Conservation (phyloP, 257 asterid species). For the Solanum boliviense region DNA sequence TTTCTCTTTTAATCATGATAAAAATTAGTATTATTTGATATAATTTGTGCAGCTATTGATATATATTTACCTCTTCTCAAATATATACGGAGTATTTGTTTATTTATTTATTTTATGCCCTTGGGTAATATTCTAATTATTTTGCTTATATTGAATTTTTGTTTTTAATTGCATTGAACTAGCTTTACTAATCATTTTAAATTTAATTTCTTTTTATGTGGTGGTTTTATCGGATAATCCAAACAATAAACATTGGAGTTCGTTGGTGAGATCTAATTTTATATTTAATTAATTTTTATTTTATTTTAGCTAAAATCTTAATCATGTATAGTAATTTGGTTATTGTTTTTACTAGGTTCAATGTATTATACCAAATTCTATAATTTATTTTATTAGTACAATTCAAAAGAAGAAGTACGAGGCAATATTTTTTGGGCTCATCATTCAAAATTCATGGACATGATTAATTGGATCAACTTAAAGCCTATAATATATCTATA, state of each 20-base stretch:
- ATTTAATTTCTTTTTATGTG: neutral
- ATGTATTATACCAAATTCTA: conserved; percentile 12
- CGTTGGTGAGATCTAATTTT: conserved; percentile 28
- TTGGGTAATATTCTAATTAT: neutral
- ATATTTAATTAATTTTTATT: neutral
- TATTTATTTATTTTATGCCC: no score
- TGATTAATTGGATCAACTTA: neutral
- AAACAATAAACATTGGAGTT: conserved; percentile 32
- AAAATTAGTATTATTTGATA: neutral
- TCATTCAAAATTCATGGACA: neutral
- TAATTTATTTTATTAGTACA: conserved; percentile 12
- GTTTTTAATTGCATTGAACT: neutral
- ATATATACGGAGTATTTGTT: no score
- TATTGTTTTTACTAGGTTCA: neutral
- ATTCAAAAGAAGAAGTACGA: conserved; percentile 14
- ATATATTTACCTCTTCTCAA: neutral
- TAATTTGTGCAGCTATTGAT: neutral
- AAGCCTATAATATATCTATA: no score
- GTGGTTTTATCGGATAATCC: conserved; percentile 10
- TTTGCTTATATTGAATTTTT: neutral
- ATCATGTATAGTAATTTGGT: neutral
- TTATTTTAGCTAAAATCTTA: neutral
- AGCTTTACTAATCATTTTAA: neutral
- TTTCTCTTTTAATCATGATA: neutral
- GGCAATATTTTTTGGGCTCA: neutral